Evolutionary conservation across 768 basidiomycete species (phyloP).

Genomic region (Tephrocybe sp.): DNA sequence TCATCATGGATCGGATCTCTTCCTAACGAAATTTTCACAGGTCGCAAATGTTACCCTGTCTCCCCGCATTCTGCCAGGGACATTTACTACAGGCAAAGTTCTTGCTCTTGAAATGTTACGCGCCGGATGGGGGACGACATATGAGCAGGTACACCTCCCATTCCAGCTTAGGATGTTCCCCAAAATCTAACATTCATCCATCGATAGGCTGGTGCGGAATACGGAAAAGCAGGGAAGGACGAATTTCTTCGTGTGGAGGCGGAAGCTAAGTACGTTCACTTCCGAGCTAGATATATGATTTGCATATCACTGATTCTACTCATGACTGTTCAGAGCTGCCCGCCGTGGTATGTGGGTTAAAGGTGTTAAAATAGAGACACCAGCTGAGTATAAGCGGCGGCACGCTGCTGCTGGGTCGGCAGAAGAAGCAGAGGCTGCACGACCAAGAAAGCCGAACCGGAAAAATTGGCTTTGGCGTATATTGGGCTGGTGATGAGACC

Average conservation of each 20-base stretch:
- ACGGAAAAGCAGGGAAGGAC: conserved; percentile 69
- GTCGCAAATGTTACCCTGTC: conserved; percentile 63
- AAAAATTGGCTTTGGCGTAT: conserved; percentile 15
- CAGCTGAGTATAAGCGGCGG: conserved; percentile 80
- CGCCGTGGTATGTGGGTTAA: conserved; percentile 76
- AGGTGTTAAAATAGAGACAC: conserved; percentile 58
- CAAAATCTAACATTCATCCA: neutral
- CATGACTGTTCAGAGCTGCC: conserved; percentile 54
- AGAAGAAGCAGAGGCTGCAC: conserved; percentile 15
- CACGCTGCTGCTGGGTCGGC: conserved; percentile 32
- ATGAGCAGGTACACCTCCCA: conserved; percentile 50
- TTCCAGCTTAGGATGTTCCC: neutral
- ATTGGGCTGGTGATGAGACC: conserved; percentile 7
- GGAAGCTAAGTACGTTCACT: conserved; percentile 59
- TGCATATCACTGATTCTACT: neutral
- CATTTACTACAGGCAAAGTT: conserved; percentile 44
- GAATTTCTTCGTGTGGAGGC: conserved; percentile 60
- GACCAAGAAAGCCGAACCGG: neutral
- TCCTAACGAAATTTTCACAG: conserved; percentile 36
- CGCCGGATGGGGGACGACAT: conserved; percentile 75
- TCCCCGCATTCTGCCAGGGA: conserved; percentile 54
- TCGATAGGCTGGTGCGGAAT: conserved; percentile 64
- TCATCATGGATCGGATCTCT: neutral
- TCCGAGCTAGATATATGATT: neutral
- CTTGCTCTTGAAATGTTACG: conserved; percentile 75